A percentile compares a stretch with the other conserved stretches of the same genome.
Evolutionary conservation across 2,329 filamentous ascomycete genomes (phyloP).

Genomic region (Tolypocladium capitatum): DNA sequence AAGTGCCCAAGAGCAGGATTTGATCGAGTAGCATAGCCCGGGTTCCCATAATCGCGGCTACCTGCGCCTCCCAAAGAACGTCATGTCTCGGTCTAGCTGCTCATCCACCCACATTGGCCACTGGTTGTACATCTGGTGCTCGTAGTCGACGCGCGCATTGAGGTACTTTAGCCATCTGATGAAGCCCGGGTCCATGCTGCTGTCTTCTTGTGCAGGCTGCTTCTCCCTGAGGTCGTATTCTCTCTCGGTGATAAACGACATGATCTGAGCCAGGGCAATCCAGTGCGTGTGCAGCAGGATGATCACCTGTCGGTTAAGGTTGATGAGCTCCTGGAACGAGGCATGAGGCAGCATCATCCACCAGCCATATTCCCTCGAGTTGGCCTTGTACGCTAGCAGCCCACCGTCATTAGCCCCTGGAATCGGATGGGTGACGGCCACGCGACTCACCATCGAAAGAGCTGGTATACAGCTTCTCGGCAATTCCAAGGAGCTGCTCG

Average conservation of each 20-base stretch:
- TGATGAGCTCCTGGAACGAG: conserved; percentile 36
- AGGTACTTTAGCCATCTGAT: conserved; percentile 36
- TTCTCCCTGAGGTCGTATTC: conserved; percentile 22
- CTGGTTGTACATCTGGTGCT: conserved; percentile 32
- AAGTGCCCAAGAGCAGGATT: no score
- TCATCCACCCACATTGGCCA: conserved; percentile 43
- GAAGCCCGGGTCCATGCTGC: conserved; percentile 28
- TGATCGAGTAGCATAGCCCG: no score
- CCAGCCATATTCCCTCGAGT: conserved; percentile 38
- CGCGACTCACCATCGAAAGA: conserved; percentile 36
- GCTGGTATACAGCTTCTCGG: conserved; percentile 36
- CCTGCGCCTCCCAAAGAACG: conserved; percentile 27
- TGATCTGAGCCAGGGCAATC: conserved; percentile 41
- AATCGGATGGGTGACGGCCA: no score
- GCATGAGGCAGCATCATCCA: conserved; percentile 44
- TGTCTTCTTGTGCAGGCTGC: conserved; percentile 9
- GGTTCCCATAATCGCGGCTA: not conserved
- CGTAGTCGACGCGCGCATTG: conserved; percentile 31
- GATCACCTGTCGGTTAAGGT: conserved; percentile 30
- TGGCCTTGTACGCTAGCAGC: conserved; percentile 32
- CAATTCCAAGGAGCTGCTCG: conserved; percentile 29
- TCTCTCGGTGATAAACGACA: conserved; percentile 32
- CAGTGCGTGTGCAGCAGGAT: conserved; percentile 39
- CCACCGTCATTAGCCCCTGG: conserved; percentile 1
- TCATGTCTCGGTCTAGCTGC: conserved; percentile 30